Evolutionary conservation across 306 rosid species (phyloP).

Genomic region (Delonix regia): DNA sequence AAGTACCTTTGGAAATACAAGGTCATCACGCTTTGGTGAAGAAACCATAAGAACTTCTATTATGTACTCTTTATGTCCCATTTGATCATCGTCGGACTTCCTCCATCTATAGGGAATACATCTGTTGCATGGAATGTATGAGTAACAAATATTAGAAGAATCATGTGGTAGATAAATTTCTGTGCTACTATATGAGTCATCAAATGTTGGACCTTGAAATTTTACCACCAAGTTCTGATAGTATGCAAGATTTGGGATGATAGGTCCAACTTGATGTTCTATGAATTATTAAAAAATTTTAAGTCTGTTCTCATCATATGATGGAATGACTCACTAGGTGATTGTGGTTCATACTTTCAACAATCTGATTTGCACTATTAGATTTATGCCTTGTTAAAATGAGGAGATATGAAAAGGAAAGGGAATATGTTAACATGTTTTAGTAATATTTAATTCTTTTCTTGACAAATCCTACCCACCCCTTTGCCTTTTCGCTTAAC

Average conservation of each 20-base stretch:
- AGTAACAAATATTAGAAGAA: not conserved
- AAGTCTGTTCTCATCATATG: not conserved
- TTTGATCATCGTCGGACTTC: conserved; percentile 43
- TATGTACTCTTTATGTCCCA: conserved; percentile 39
- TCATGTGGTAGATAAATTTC: not conserved
- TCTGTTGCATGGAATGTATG: conserved; percentile 48
- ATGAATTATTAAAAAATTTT: conserved; percentile 13
- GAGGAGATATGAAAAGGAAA: not conserved
- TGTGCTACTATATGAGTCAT: not conserved
- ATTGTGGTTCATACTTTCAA: conserved; percentile 4
- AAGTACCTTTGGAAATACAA: conserved; percentile 83
- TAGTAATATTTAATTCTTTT: not conserved
- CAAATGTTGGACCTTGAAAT: not conserved
- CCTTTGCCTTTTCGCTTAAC: not conserved
- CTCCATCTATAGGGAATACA: conserved; percentile 78
- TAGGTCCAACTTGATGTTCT: not conserved
- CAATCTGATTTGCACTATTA: not conserved
- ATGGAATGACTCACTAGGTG: not conserved
- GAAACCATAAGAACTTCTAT: conserved; percentile 88
- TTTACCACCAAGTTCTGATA: not conserved
- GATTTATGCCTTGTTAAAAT: not conserved
- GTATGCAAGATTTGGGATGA: not conserved
- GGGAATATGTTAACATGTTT: conserved; percentile 8
- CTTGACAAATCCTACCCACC: conserved; percentile 36
- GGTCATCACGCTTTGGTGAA: conserved; percentile 81